Conservation (phyloP, 2,329 filamentous ascomycete genomes). For the Colletotrichum sp. region DNA sequence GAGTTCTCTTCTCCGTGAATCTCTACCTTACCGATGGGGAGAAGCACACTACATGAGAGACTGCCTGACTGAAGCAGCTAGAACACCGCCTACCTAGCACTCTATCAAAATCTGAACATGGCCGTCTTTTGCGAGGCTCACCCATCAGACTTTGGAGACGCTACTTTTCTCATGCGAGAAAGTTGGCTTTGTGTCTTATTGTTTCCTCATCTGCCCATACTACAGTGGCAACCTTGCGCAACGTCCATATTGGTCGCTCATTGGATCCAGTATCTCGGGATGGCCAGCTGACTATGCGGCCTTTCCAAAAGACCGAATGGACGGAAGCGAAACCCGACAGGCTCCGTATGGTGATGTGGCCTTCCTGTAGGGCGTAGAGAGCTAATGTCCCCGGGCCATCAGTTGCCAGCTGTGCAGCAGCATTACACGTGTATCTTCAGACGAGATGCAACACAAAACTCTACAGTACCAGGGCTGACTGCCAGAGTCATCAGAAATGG, state of each 20-base stretch:
- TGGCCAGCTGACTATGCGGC: not conserved
- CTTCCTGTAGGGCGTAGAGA: not conserved
- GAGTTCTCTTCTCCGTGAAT: not conserved
- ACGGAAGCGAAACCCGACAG: not conserved
- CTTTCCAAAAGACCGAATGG: not conserved
- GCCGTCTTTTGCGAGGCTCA: not conserved
- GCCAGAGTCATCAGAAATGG: not conserved
- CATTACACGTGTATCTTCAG: not conserved
- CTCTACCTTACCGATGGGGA: no score
- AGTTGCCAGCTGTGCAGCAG: not conserved
- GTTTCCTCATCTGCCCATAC: not conserved
- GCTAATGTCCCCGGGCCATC: not conserved
- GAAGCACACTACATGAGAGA: not conserved
- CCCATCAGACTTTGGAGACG: accelerated
- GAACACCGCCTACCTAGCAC: no score
- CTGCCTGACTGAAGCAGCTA: not conserved
- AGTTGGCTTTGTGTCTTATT: not conserved
- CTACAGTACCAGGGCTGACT: not conserved
- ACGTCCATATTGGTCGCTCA: not conserved
- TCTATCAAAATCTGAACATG: not conserved
- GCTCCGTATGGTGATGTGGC: not conserved
- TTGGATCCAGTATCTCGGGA: not conserved
- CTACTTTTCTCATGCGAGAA: not conserved
- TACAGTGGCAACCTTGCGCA: not conserved
- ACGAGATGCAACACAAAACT: not conserved